Percentiles rank a stretch among this genome's conserved stretches.
Evolutionary conservation across 257 asterid genomes (phyloP).

Genomic region (Datura wrightii): DNA sequence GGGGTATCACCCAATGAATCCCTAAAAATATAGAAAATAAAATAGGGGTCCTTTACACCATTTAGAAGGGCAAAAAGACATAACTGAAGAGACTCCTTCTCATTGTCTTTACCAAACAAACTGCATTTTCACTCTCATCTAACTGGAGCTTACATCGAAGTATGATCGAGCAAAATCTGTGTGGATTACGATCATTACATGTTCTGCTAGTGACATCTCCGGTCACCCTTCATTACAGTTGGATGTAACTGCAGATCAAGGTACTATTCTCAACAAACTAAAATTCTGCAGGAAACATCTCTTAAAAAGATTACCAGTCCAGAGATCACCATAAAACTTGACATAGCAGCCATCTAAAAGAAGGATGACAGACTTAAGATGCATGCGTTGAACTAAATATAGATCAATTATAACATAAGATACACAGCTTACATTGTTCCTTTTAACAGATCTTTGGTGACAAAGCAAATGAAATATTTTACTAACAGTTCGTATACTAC

Average conservation of each 20-base stretch:
- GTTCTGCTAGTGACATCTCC: not conserved
- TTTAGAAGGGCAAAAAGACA: not conserved
- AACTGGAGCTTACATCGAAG: not conserved
- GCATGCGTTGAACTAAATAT: not conserved
- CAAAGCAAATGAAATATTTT: not conserved
- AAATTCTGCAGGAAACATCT: constrained; percentile 7
- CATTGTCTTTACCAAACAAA: constrained; percentile 5
- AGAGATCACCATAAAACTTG: not conserved
- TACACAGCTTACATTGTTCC: not conserved
- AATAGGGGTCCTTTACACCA: not conserved
- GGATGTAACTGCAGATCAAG: constrained; percentile 10
- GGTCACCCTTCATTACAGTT: not conserved
- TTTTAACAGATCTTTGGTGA: not conserved
- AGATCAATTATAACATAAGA: not conserved
- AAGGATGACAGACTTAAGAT: not conserved
- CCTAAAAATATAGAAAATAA: not conserved
- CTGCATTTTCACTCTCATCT: constrained; percentile 11
- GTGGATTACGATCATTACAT: not conserved
- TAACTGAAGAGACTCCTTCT: constrained; percentile 20
- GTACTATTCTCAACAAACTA: constrained; percentile 14
- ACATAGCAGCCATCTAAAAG: constrained; percentile 11
- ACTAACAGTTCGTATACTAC: not conserved
- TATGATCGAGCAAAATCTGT: not conserved
- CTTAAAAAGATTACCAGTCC: not conserved
- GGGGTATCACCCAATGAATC: not conserved